phyloP scores from a whole-genome alignment of 495 filamentous ascomycete genomes.

The Aspergillus conjunctus region DNA sequence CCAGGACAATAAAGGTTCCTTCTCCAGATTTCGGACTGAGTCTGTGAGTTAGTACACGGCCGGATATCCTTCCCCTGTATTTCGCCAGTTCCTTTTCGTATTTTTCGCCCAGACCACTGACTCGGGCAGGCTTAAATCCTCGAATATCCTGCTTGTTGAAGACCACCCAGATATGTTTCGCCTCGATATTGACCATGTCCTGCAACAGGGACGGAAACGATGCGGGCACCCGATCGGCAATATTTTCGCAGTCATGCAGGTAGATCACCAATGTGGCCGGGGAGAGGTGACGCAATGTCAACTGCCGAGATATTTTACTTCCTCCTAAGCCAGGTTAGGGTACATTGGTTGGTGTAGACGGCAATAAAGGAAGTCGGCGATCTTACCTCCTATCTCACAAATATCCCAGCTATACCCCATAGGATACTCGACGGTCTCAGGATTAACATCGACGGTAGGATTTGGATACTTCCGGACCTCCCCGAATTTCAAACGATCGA shows the following conservation, averaged over 20 bases:
- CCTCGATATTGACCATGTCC: not conserved
- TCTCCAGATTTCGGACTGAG: not conserved
- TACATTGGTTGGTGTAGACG: not conserved
- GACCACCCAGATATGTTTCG: not conserved
- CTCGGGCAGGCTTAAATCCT: not conserved
- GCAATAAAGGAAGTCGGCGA: not conserved
- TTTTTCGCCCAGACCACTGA: no score
- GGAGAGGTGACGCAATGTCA: not conserved
- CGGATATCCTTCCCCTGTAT: not conserved
- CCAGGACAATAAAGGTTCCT: not conserved
- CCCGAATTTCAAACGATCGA: not conserved
- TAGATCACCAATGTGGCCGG: not conserved
- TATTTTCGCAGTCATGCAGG: constrained; percentile 1
- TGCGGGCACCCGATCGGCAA: not conserved
- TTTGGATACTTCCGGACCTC: not conserved
- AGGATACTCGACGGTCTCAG: not conserved
- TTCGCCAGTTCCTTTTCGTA: not conserved
- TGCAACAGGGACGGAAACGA: not conserved
- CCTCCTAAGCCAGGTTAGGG: not conserved
- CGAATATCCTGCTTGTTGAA: constrained; percentile 9
- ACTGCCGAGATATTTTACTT: not conserved
- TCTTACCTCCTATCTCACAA: constrained; percentile 6
- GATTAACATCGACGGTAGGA: not conserved
- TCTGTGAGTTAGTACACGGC: not conserved
- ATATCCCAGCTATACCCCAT: not conserved